These are phyloP conservation scores for Amanita muscaria DNA, from an alignment of 768 basidiomycete species.

Conservation along the genomic window DNA sequence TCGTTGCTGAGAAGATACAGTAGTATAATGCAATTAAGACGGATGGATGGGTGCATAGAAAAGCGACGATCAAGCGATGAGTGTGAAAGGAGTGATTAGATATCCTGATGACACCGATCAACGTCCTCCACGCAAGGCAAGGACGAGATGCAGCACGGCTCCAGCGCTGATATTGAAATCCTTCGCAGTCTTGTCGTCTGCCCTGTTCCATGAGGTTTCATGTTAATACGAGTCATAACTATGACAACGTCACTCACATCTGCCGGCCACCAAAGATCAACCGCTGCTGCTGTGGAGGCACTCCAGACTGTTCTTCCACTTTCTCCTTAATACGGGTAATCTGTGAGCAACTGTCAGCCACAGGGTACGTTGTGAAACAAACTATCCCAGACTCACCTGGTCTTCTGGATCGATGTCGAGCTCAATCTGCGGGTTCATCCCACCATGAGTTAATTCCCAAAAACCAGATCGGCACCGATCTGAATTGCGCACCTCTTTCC, in stretches of 20 bases:
- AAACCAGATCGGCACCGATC: slow-evolving; percentile 8
- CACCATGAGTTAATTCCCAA: not conserved
- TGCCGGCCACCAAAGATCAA: slow-evolving; percentile 90
- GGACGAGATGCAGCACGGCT: slow-evolving; percentile 86
- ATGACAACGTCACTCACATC: slow-evolving; percentile 51
- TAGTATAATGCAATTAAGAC: no score
- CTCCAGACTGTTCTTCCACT: slow-evolving; percentile 97
- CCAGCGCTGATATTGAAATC: slow-evolving; percentile 82
- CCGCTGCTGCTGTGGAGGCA: slow-evolving; percentile 92
- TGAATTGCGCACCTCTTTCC: slow-evolving; percentile 71
- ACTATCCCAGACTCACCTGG: slow-evolving; percentile 64
- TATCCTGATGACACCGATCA: no score
- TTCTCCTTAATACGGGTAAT: slow-evolving; percentile 93
- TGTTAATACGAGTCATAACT: not conserved
- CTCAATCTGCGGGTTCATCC: slow-evolving; percentile 55
- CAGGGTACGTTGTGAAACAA: not conserved
- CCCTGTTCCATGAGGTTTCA: slow-evolving; percentile 28
- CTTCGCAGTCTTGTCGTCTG: slow-evolving; percentile 83
- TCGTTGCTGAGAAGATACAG: no score
- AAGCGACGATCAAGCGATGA: no score
- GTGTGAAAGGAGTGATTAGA: no score
- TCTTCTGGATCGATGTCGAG: slow-evolving; percentile 89
- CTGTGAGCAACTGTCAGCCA: slow-evolving; percentile 31
- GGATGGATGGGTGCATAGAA: no score
- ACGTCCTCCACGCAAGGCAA: slow-evolving; percentile 87